Evolutionary conservation across 2,329 filamentous ascomycete species (phyloP), one percentile per base, ranked within the genome.

Genomic region (Exserohilum rostratum): DNA sequence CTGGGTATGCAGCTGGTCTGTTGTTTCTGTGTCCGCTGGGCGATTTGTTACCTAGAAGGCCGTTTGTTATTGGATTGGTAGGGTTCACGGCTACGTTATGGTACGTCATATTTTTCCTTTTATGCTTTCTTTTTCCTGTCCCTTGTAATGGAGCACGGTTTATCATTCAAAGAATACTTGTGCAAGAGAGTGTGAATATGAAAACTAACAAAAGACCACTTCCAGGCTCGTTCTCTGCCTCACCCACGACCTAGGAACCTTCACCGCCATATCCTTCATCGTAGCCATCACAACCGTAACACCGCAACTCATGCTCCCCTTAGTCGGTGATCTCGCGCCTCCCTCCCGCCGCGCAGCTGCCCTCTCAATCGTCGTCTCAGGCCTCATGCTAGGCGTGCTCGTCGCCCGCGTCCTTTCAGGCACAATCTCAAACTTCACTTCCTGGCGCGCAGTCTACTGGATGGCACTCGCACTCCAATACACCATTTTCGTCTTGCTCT

Each of bases 381-480:
- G 90, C 1, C 78, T 93, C 1, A 83, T 91, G 38, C 82, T 93
- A 1, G 90, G 90, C 13, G 85, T 95, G 59, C 81, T 96, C 2
- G 79, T 93, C 49, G 91, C 90, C 0, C 86, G 91, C 2, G 79
- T 93, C 0, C 81, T 95, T 1, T 88, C 89, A 0, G 90, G 91
- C 1, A 85, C 91, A 22, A 81, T 93, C 25, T 85, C 90, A 0
- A 85, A 91, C 64, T 92, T 85, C 67, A 87, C 86, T 0, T 81
- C 82, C 58, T 95, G 91, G 91, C 82, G 90, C 20, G 85, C 84
- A 54, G 86, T 93, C 6, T 95, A 92, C 78, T 93, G 89, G 89
- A 79, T 93, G 56, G 83, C 88, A 0, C 83, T 93, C 5, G 90
- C 81, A 0, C 77, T 90, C 0, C 90, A 95, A 73, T 87, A 85